Evolutionary conservation across 257 asterid species (phyloP), one percentile per base, ranked within the genome.

Genomic region (Nyctanthes arbortristis): DNA sequence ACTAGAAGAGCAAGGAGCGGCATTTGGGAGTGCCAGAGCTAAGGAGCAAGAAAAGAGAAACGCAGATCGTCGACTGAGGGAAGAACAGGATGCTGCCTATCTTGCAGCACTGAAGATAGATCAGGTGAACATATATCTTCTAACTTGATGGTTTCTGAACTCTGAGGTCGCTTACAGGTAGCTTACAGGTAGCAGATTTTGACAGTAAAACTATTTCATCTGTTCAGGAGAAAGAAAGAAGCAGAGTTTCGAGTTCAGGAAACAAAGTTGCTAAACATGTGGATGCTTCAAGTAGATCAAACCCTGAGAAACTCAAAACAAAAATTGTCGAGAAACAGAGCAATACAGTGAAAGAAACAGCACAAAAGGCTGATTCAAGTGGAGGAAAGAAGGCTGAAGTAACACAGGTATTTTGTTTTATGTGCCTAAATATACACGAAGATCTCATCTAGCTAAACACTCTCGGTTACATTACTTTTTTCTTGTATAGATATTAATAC

Each of bases 41-140:
- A 79, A 62, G 63, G 84, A 77, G 20, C 83, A 86, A 39, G 91
- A 81, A 20, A 82, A 71, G 69, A 71, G 64, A 49, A 70, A 79
- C 57, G 84, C 61, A 7, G 86, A 89, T 57, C 81, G 69, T 29
- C 84, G 76, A 31, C 45, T 90, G 80, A 85, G 85, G 60, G 98
- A 88, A 75, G 97, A 92, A 61, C 98, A 92, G 80, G 95, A 92
- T 80, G 83, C 78, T 67, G 97, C 98, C 65, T 89, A 86, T 72
- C 32, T 89, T 61, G 80, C 87, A 73, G 85, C 98, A 56, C 92
- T 92, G 18, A 82, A 70, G 47, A 82, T 78, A 61, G 97, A 92
- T 82, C 85, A 88, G 94, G 97, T 89, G 28, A 71, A 29, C 40
- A 14, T 61, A 33, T 27, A 43, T 59, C 60, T 34, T 4, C 28